Evolutionary conservation across 148 eudicot genomes (phyloP), one percentile per base, ranked within the genome.

Genomic region (Rhododendron griersonianum): DNA sequence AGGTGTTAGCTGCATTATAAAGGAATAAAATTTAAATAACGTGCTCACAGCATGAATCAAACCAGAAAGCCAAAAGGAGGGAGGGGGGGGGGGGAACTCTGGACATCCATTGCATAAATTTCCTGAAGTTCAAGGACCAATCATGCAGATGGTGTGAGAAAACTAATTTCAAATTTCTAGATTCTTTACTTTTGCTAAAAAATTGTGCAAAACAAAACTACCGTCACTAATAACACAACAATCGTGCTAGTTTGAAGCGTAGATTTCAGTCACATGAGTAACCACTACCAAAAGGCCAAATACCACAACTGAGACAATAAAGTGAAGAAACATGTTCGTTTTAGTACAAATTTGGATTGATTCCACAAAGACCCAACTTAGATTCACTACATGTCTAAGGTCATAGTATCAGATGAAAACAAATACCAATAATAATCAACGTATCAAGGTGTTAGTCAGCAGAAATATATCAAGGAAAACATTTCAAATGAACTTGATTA

Each of bases 401-500:
- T 48, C 28, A 55, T 37, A 39, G 76, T 13, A 71, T 48, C 3
- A 65, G 2, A 48, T 13, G 18, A 81, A 18, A 77, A 35, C 39
- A 5, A 6, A 16, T 14, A 23, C 16, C 45, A 81, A n/a, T 13
- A 71, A 45, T n/a, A 81, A 86, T 50, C 33, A 35, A 15, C 37
- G n/a, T 41, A 21, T 41, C 80, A 9, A 33, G 51, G 53, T 28
- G 57, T 28, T 14, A 35, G 69, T 69, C 18, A n/a, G 77, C 15
- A 77, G 7, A 79, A 39, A 55, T 82, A 82, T 2, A 16, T 50
- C 76, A 39, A 21, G 57, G 30, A 80, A 48, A 45, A 59, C 18
- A 69, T 48, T 37, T 78, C 81, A 48, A 82, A 14, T 35, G 28
- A 53, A 75, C 65, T 80, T 81, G 78, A 83, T 83, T 95, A 96